Conservation (phyloP, 192 early-diverging fungal genomes). For the Gonapodya sp. region DNA sequence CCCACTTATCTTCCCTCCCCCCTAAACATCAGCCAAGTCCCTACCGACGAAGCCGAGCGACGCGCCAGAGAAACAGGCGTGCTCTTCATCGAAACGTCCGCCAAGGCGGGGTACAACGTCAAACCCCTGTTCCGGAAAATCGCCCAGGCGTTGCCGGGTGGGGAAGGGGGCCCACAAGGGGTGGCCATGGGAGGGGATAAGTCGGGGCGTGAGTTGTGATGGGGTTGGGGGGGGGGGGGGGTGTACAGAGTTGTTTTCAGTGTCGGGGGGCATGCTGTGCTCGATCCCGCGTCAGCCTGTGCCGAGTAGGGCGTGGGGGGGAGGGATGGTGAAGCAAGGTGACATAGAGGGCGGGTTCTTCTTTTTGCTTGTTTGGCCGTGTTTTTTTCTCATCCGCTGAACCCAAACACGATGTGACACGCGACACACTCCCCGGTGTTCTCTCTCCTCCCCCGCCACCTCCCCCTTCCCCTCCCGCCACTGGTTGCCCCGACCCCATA, state of each 20-base stretch:
- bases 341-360: no score
- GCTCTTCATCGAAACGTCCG: conserved; percentile 99
- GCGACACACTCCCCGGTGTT: no score
- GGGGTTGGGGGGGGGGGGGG: background rate
- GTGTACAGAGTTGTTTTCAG: background rate
- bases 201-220: background rate
- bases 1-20: background rate
- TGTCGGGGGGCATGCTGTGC: no score
- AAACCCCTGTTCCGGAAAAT: conserved; percentile 96
- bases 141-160: conserved; percentile 82
- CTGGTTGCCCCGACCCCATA: no score
- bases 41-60: conserved; percentile 95
- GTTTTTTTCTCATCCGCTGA: no score
- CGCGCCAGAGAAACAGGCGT: conserved; percentile 92
- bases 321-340: no score
- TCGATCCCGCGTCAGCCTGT: no score
- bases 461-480: no score
- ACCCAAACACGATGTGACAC: no score
- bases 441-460: no score
- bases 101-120: conserved; percentile 98
- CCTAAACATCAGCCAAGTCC: conserved; percentile 58
- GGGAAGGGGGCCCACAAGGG: conserved; percentile 34
- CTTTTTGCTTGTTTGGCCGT: no score
- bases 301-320: no score
- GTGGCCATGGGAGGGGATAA: background rate